phyloP scores from a whole-genome alignment of 306 rosid genomes.

The Argentina anserina region DNA sequence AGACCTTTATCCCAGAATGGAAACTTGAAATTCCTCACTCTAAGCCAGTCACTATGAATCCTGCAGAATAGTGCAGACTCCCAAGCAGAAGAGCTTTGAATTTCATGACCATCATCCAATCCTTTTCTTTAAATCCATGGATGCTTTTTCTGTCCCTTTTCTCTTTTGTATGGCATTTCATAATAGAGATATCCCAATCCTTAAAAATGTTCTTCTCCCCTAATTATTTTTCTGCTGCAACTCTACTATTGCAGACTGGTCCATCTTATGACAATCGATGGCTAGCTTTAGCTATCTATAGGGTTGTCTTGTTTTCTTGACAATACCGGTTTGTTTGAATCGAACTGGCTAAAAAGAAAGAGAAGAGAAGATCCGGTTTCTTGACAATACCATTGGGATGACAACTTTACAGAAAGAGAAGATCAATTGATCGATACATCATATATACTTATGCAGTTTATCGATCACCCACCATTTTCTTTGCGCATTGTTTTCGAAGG shows the following conservation, averaged over 20 bases:
- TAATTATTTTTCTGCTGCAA: slow-evolving; percentile 4
- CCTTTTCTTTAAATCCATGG: background rate
- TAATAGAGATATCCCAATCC: background rate
- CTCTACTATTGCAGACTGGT: background rate
- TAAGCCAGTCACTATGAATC: slow-evolving; percentile 40
- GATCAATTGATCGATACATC: background rate
- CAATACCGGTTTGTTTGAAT: background rate
- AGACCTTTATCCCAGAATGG: slow-evolving; percentile 40
- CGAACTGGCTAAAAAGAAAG: background rate
- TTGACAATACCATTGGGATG: background rate
- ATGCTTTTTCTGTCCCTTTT: background rate
- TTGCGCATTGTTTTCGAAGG: too few species aligned
- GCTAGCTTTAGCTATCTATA: background rate
- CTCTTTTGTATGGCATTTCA: slow-evolving; percentile 1
- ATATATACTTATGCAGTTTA: background rate
- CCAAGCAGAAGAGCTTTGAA: slow-evolving; percentile 50
- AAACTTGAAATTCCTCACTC: slow-evolving; percentile 43
- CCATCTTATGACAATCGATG: background rate
- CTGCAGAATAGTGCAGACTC: slow-evolving; percentile 44
- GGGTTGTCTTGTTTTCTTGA: background rate
- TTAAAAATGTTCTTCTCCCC: background rate
- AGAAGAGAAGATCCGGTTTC: too few species aligned
- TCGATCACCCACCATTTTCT: too few species aligned
- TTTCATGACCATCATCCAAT: slow-evolving; percentile 29
- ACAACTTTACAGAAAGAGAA: background rate